Percentiles rank a stretch among this genome's conserved stretches.
These are phyloP conservation scores for Agaricales sp. DNA, from an alignment of 1,284 basidiomycete species.

Conservation along the genomic window DNA sequence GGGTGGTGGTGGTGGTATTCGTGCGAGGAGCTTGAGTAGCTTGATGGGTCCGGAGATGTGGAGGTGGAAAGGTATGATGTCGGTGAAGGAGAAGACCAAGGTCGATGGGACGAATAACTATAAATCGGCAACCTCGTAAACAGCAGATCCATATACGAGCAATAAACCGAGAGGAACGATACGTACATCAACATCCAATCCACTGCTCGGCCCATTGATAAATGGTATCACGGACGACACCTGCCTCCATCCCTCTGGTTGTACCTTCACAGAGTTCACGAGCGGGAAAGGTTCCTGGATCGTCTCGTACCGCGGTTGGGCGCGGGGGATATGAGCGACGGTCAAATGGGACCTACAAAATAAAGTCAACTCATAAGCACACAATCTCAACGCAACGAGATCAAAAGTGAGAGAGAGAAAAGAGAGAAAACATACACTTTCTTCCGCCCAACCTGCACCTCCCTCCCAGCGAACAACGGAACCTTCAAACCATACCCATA, in stretches of 20 bases:
- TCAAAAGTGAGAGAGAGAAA: too few species aligned
- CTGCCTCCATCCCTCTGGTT: neutral
- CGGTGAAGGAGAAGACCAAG: neutral
- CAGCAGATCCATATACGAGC: neutral
- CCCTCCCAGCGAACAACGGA: too few species aligned
- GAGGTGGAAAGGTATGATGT: neutral
- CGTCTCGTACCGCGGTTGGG: neutral
- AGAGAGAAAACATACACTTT: neutral
- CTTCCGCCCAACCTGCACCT: too few species aligned
- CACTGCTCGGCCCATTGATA: neutral
- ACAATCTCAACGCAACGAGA: too few species aligned
- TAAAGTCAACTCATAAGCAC: too few species aligned
- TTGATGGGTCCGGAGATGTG: neutral
- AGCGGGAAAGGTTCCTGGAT: neutral
- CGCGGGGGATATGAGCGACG: neutral
- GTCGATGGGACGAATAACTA: neutral
- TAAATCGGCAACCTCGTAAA: neutral
- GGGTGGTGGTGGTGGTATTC: too few species aligned
- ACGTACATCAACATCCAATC: neutral
- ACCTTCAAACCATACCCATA: too few species aligned
- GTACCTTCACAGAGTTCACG: neutral
- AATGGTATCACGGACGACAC: neutral
- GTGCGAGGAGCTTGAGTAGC: too few species aligned
- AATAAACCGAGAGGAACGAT: neutral
- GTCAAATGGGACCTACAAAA: neutral